These are phyloP conservation scores for Pyrus hybrid DNA, from an alignment of 331 rosid genomes.

Conservation along the genomic window DNA sequence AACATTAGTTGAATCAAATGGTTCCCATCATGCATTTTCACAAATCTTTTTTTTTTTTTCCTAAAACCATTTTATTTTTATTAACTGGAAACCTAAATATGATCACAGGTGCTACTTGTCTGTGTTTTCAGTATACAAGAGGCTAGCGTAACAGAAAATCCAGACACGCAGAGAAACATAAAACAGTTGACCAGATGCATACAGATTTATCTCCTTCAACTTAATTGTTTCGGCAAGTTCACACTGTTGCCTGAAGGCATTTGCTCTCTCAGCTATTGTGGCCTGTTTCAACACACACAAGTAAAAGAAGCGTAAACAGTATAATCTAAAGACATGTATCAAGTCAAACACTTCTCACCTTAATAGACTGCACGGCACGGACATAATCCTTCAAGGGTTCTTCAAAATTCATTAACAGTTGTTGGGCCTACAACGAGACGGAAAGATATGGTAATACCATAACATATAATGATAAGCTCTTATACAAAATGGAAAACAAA, in stretches of 20 bases:
- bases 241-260: slow-evolving; percentile 90
- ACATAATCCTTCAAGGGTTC: slow-evolving; percentile 92
- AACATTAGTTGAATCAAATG: neutral
- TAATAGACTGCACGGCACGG: slow-evolving; percentile 88
- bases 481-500: neutral
- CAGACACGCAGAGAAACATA: neutral
- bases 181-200: slow-evolving; percentile 22
- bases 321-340: neutral
- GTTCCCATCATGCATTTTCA: neutral
- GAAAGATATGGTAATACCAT: neutral
- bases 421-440: slow-evolving; percentile 55
- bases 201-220: slow-evolving; percentile 97
- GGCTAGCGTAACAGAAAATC: neutral
- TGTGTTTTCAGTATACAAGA: neutral
- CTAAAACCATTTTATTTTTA: no score
- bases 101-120: neutral
- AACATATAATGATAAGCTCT: slow-evolving; percentile 12
- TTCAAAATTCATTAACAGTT: slow-evolving; percentile 83
- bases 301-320: neutral
- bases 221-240: slow-evolving; percentile 86
- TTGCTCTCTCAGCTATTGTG: slow-evolving; percentile 91
- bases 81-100: neutral
- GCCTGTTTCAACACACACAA: slow-evolving; percentile 54
- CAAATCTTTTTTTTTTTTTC: neutral
- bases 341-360: slow-evolving; percentile 31